Conservation (phyloP, 148 eudicot genomes). For the Oxyria digyna region DNA sequence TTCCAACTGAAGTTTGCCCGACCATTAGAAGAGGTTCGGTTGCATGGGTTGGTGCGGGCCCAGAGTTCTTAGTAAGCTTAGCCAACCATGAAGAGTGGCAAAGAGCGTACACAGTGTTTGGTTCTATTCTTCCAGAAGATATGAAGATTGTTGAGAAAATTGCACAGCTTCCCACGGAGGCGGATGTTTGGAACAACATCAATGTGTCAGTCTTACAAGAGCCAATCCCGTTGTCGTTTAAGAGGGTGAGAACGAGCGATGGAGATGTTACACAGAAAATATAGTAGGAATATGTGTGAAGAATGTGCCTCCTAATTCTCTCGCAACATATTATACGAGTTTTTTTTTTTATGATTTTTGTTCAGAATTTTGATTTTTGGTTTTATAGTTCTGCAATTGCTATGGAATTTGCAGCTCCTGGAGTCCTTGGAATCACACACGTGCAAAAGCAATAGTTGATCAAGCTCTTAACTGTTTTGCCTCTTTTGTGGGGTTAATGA, state of each 20-base stretch:
- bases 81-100: constrained; percentile 85
- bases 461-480: not conserved
- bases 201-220: constrained; percentile 64
- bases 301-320: not conserved
- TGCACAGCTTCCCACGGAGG: constrained; percentile 45
- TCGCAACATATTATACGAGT: not conserved
- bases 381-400: not conserved
- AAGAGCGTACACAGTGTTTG: constrained; percentile 62
- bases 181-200: constrained; percentile 65
- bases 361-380: not conserved
- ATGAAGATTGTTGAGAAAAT: constrained; percentile 75
- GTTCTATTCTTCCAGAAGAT: constrained; percentile 69
- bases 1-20: constrained; percentile 53
- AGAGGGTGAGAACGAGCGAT: not conserved
- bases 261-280: not conserved
- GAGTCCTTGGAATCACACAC: not conserved
- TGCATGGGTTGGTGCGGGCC: constrained; percentile 94
- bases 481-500: not conserved
- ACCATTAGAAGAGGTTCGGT: constrained; percentile 69
- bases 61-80: constrained; percentile 87
- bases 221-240: constrained; percentile 29
- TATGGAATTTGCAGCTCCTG: not conserved
- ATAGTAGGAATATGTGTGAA: not conserved
- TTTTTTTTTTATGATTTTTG: not conserved
- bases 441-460: not conserved